Evolutionary conservation across 2,329 filamentous ascomycete genomes (phyloP).

Genomic region (Lachnellula subtilissima): DNA sequence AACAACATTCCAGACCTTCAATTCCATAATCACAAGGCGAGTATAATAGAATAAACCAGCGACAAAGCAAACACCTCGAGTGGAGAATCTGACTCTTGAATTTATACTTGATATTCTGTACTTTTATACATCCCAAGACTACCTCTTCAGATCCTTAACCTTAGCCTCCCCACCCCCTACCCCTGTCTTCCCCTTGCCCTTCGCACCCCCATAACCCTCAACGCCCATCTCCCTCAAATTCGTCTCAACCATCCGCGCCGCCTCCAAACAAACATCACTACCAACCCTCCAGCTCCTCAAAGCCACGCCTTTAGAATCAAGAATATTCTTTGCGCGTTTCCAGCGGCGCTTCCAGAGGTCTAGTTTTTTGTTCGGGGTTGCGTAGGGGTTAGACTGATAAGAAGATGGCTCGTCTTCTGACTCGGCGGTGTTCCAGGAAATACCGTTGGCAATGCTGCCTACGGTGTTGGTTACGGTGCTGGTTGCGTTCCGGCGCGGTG

Average conservation of each 20-base stretch:
- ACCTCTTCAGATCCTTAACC: constrained; percentile 30
- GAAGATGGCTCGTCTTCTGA: constrained; percentile 26
- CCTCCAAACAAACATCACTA: constrained; percentile 62
- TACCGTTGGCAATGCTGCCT: constrained; percentile 13
- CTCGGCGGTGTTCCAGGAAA: constrained; percentile 23
- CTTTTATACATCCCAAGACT: not conserved
- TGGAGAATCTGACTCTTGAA: not conserved
- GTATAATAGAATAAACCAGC: not conserved
- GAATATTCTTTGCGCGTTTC: constrained; percentile 55
- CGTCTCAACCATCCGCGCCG: constrained; percentile 58
- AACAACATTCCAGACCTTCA: not conserved
- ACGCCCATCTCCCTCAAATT: constrained; percentile 43
- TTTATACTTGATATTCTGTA: not conserved
- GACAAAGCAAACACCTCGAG: not conserved
- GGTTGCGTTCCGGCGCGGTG: constrained; percentile 14
- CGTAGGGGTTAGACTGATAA: constrained; percentile 9
- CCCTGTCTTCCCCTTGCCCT: constrained; percentile 26
- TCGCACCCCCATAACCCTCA: constrained; percentile 26
- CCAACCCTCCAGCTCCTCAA: constrained; percentile 71
- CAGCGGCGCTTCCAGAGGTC: constrained; percentile 68
- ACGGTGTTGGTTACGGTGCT: not conserved
- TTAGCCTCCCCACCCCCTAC: constrained; percentile 29
- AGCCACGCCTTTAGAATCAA: constrained; percentile 61
- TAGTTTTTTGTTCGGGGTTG: constrained; percentile 57
- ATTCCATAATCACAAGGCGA: not conserved